Evolutionary conservation across 495 filamentous ascomycete genomes (phyloP).

Genomic region (Xylaria acuta): DNA sequence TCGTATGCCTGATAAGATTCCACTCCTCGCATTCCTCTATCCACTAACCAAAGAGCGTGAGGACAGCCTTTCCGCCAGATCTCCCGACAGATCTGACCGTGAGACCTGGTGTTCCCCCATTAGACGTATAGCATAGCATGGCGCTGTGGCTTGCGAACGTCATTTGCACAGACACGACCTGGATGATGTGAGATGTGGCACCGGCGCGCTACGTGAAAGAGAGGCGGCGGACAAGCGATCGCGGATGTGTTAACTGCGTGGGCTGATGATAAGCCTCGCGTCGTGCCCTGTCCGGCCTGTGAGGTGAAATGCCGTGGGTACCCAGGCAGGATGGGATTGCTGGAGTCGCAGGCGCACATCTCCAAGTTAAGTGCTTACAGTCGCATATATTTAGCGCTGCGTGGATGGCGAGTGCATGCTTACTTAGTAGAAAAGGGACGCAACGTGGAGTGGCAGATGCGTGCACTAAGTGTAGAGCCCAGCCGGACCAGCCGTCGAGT

Average conservation of each 20-base stretch:
- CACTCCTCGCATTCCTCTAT: background rate
- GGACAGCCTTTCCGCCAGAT: conserved; percentile 1
- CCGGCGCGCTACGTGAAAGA: background rate
- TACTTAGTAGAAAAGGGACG: background rate
- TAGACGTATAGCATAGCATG: background rate
- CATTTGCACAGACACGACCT: background rate
- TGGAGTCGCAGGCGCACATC: background rate
- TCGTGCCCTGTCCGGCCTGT: background rate
- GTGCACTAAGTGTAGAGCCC: background rate
- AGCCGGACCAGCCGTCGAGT: conserved; percentile 10
- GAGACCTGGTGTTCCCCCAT: background rate
- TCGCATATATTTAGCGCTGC: conserved; percentile 12
- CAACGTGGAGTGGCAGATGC: background rate
- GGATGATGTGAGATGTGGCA: conserved; percentile 18
- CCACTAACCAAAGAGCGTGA: background rate
- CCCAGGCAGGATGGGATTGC: background rate
- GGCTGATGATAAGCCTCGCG: background rate
- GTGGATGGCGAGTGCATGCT: background rate
- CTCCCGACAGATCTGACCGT: background rate
- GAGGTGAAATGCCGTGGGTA: background rate
- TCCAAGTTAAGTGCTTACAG: conserved; percentile 17
- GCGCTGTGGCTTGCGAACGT: background rate
- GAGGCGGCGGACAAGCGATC: conserved; percentile 6
- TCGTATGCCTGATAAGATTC: background rate
- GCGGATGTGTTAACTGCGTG: background rate